Percentiles rank a stretch among this genome's conserved stretches.
These are phyloP conservation scores for Graphilbum fragrans DNA, from an alignment of 2,329 filamentous ascomycete species.

Conservation along the genomic window DNA sequence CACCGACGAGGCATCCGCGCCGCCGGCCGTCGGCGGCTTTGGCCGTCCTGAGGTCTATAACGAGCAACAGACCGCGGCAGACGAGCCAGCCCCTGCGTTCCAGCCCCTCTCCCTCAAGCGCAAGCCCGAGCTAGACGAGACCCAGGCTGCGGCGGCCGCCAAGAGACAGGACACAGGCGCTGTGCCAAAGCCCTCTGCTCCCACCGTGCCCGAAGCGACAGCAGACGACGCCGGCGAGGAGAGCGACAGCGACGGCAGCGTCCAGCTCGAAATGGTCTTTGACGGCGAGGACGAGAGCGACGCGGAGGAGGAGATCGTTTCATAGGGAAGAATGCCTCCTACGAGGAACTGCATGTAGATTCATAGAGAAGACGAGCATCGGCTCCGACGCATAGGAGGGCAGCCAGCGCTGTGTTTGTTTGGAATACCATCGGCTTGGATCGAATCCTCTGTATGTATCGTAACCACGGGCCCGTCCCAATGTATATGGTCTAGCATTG, in stretches of 20 bases:
- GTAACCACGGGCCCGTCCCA: too few relatives aligned
- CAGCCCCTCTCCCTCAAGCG: slow-evolving; percentile 23
- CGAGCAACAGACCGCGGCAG: slow-evolving; percentile 3
- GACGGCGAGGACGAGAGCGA: slow-evolving; percentile 34
- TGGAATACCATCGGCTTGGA: too few relatives aligned
- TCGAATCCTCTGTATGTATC: too few relatives aligned
- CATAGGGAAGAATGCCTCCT: neutral
- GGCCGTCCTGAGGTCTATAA: slow-evolving; percentile 4
- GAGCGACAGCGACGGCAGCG: slow-evolving; percentile 37
- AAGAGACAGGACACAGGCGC: slow-evolving; percentile 6
- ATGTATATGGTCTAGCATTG: too few relatives aligned
- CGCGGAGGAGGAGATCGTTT: too few relatives aligned
- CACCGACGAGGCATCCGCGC: too few relatives aligned
- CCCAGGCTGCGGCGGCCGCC: slow-evolving; percentile 13
- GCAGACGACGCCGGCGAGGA: slow-evolving; percentile 12
- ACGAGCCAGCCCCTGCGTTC: slow-evolving; percentile 12
- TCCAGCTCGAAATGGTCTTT: slow-evolving; percentile 47
- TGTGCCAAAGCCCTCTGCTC: too few relatives aligned
- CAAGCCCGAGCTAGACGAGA: slow-evolving; percentile 29
- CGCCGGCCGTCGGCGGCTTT: slow-evolving; percentile 3
- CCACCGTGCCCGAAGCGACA: slow-evolving; percentile 11
- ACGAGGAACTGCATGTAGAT: neutral
- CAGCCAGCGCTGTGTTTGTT: too few relatives aligned
- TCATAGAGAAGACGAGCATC: too few relatives aligned
- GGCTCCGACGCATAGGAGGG: too few relatives aligned